A percentile compares a stretch with the other conserved stretches of the same genome.
Evolutionary conservation across 2,329 filamentous ascomycete species (phyloP).

Genomic region (Pyricularia sp.): DNA sequence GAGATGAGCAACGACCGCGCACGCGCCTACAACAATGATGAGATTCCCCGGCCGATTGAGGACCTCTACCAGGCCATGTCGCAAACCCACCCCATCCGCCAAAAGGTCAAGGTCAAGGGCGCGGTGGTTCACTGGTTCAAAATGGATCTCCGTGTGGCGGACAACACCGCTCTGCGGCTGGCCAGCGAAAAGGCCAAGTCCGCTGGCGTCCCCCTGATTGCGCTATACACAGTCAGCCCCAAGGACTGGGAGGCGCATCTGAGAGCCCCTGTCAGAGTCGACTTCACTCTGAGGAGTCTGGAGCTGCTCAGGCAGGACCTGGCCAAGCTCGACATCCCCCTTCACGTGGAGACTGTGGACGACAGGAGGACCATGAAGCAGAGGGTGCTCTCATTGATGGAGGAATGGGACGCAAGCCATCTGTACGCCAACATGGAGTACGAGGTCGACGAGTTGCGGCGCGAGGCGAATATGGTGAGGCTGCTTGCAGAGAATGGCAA

Average conservation of each 20-base stretch:
- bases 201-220: conserved; percentile 55
- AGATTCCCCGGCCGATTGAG: conserved; percentile 65
- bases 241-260: conserved; percentile 79
- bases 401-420: conserved; percentile 65
- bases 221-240: conserved; percentile 71
- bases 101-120: conserved; percentile 40
- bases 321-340: conserved; percentile 62
- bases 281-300: conserved; percentile 71
- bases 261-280: conserved; percentile 62
- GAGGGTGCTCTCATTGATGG: conserved; percentile 55
- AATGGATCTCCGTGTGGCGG: conserved; percentile 61
- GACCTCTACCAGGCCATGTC: conserved; percentile 50
- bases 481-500: conserved; percentile 54
- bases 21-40: conserved; percentile 60
- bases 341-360: conserved; percentile 65
- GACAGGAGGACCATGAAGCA: conserved; percentile 52
- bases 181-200: conserved; percentile 44
- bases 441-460: conserved; percentile 78
- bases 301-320: conserved; percentile 56
- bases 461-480: conserved; percentile 60
- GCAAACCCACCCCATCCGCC: conserved; percentile 47
- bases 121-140: conserved; percentile 89
- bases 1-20: conserved; percentile 81
- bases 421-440: conserved; percentile 82
- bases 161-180: conserved; percentile 63